Percentiles rank a stretch among this genome's conserved stretches.
phyloP scores from a whole-genome alignment of 805 yeast species.

The Candida succiphila region DNA sequence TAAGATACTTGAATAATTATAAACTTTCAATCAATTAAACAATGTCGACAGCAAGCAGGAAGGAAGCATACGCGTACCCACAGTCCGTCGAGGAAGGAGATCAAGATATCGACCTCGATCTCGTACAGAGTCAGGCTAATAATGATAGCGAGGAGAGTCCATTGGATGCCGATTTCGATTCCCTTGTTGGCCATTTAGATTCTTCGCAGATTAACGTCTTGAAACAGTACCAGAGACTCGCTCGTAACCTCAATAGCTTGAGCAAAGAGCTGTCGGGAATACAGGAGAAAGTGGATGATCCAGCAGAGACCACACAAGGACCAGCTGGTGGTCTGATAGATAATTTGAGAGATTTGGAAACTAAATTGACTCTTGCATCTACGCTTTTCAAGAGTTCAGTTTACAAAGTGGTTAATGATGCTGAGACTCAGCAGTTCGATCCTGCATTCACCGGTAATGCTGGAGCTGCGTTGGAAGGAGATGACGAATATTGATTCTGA shows the following conservation, averaged over 20 bases:
- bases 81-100: no score
- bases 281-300: conserved; percentile 12
- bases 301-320: no score
- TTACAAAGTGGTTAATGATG: conserved; percentile 11
- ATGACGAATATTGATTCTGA: no score
- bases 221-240: conserved; percentile 27
- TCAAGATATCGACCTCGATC: no score
- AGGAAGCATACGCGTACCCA: no score
- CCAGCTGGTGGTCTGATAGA: conserved; percentile 10
- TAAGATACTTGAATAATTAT: no score
- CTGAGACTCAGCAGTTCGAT: not conserved
- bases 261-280: conserved; percentile 14
- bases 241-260: conserved; percentile 19
- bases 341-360: conserved; percentile 12
- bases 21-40: no score
- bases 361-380: conserved; percentile 19
- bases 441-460: not conserved
- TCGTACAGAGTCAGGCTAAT: no score
- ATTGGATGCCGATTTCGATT: conserved; percentile 18
- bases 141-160: no score
- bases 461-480: no score
- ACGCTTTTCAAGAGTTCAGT: conserved; percentile 22
- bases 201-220: conserved; percentile 26
- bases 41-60: no score
- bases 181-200: conserved; percentile 19